Evolutionary conservation across 1,284 basidiomycete genomes (phyloP), one percentile per base, ranked within the genome.

Genomic region (Serendipita sp.): DNA sequence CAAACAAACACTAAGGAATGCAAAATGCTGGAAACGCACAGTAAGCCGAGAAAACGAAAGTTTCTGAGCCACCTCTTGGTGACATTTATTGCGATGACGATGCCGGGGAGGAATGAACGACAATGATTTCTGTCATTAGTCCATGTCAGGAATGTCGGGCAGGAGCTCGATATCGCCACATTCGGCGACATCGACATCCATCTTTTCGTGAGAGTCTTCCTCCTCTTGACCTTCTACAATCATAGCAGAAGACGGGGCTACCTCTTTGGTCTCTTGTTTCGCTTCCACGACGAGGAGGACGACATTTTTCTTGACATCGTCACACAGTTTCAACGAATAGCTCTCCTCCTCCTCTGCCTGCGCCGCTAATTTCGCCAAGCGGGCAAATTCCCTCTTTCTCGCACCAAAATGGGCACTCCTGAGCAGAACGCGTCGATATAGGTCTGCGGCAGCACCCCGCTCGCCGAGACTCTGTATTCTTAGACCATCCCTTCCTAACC

Each of bases 131-230:
- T 29, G 53, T 58, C 53, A 12, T 10, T 41, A 58, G 17, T 58
- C 53, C 53, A 58, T 58, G 53, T 58, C 53, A 32, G 53, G 53
- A 32, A 58, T 58, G 29, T 58, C 53, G 17, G 53, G 53, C 15
- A 58, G 34, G 6, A 58, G 53, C 32, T 58, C 53, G 34, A 58
- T 58, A 32, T 58, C 53, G 4, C 53, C 53, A 58, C 53, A 58
- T 34, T 58, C 53, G 6, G 53, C 22, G 22, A n/a, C 32, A n/a
- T 58, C 53, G 15, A 58, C 53, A 4, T 58, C 53, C 53, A 58
- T 58, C 32, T 58, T 58, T 34, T 58, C 53, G 32, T 35, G 8
- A 26, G 17, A 10, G 5, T 30, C 53, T 4, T 35, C 29, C 12
- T 58, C 53, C 8, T 26, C 26, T 26, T 26, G 15, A n/a, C 26